Conservation (phyloP, 768 basidiomycete species). For the Termitomyces sp. region DNA sequence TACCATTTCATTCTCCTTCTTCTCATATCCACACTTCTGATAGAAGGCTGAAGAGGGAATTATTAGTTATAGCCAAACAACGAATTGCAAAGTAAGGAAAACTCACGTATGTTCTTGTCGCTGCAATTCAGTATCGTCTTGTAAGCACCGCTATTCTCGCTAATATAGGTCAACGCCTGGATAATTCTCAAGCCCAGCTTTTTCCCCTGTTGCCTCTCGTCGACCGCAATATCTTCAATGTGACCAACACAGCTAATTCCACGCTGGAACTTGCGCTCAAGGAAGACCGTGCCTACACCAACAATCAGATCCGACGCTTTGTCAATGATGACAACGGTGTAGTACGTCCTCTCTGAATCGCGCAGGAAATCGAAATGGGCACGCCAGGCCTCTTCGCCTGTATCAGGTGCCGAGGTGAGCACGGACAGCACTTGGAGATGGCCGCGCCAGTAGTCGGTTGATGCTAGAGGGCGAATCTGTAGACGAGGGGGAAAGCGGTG, state of each 20-base stretch:
- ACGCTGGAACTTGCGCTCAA: conserved; percentile 94
- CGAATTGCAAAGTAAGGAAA: not conserved
- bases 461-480: conserved; percentile 87
- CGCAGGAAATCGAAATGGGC: conserved; percentile 63
- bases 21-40: conserved; percentile 88
- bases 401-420: conserved; percentile 66
- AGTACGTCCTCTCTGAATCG: conserved; percentile 62
- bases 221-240: conserved; percentile 97
- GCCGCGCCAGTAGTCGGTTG: conserved; percentile 75
- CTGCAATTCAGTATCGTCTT: conserved; percentile 98
- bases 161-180: conserved; percentile 78
- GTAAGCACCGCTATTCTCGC: conserved; percentile 79
- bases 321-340: conserved; percentile 78
- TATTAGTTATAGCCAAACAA: conserved; percentile 1
- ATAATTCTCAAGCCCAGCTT: conserved; percentile 88
- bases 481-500: not conserved
- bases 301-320: conserved; percentile 73
- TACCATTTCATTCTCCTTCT: conserved; percentile 95
- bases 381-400: conserved; percentile 62
- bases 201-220: conserved; percentile 83
- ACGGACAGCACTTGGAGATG: conserved; percentile 84
- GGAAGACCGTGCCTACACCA: conserved; percentile 75
- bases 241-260: conserved; percentile 86
- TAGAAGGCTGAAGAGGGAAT: conserved; percentile 71
- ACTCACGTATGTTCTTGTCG: conserved; percentile 86